Percentiles rank a stretch among this genome's conserved stretches.
Conservation (phyloP, 176 grass and related monocot genomes). For the Tillandsia leiboldiana region DNA sequence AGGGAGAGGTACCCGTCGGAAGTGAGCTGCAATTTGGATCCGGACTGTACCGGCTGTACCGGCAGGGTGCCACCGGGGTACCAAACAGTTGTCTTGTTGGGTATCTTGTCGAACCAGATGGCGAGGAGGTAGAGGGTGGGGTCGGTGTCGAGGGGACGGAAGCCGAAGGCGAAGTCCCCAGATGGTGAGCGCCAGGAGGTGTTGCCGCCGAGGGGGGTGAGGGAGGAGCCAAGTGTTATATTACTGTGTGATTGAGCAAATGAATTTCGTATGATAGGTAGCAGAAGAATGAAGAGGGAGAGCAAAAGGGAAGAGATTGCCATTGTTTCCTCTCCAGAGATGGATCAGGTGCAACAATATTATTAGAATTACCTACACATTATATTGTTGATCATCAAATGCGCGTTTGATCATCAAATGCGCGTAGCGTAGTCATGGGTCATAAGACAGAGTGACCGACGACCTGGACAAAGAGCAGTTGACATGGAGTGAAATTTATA, state of each 20-base stretch:
- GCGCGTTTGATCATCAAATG: too few species aligned
- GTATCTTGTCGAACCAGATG: constrained; percentile 26
- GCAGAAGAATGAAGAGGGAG: too few species aligned
- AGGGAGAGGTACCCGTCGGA: constrained; percentile 16
- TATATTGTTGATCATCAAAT: too few species aligned
- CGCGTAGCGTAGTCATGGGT: too few species aligned
- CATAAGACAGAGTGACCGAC: too few species aligned
- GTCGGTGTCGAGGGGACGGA: constrained; percentile 14
- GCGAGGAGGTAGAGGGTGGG: constrained; percentile 21
- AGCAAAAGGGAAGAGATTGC: too few species aligned
- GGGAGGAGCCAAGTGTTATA: constrained; percentile 7
- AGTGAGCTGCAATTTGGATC: constrained; percentile 3
- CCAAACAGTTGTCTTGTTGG: constrained; percentile 21
- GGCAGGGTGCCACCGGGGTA: background rate
- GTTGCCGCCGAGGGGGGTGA: background rate
- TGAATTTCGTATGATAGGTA: too few species aligned
- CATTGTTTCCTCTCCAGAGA: too few species aligned
- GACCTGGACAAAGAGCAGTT: too few species aligned
- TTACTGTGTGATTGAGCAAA: constrained; percentile 11
- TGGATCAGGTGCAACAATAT: too few species aligned
- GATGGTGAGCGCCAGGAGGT: constrained; percentile 13
- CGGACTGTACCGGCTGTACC: background rate
- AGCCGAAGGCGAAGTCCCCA: constrained; percentile 29
- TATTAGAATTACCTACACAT: too few species aligned
- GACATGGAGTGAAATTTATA: too few species aligned